phyloP scores from a whole-genome alignment of 805 yeast species.

The Lipomyces yamadae region DNA sequence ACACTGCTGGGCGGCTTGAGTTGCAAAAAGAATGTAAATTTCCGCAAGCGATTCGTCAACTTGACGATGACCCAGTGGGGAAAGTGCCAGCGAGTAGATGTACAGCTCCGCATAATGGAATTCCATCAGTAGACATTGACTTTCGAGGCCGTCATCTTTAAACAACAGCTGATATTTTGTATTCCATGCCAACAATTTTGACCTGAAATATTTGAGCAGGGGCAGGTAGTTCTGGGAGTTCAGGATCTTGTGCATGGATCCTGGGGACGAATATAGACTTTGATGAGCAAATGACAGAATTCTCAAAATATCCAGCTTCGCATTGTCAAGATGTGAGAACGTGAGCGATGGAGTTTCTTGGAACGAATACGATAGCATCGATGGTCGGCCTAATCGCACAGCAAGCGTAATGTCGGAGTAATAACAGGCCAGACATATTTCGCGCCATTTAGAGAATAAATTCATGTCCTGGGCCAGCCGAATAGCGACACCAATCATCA shows the following conservation, averaged over 20 bases:
- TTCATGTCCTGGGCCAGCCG: slow-evolving; percentile 87
- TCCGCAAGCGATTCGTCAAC: slow-evolving; percentile 63
- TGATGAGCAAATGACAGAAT: slow-evolving; percentile 84
- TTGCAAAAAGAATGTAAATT: slow-evolving; percentile 79
- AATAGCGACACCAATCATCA: slow-evolving; percentile 86
- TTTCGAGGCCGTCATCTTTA: slow-evolving; percentile 54
- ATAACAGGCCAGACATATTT: slow-evolving; percentile 82
- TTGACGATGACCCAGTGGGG: slow-evolving; percentile 49
- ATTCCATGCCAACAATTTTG: slow-evolving; percentile 80
- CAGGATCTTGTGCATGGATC: slow-evolving; percentile 45
- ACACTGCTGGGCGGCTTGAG: slow-evolving; percentile 80
- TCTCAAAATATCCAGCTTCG: slow-evolving; percentile 77
- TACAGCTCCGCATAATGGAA: slow-evolving; percentile 83
- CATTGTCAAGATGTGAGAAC: slow-evolving; percentile 69
- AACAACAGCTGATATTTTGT: slow-evolving; percentile 62
- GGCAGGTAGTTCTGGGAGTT: slow-evolving; percentile 57
- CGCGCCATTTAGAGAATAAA: slow-evolving; percentile 71
- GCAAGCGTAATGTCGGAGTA: slow-evolving; percentile 82
- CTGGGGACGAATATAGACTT: slow-evolving; percentile 65
- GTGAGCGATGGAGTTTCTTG: slow-evolving; percentile 59
- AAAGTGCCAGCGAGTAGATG: slow-evolving; percentile 79
- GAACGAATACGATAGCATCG: slow-evolving; percentile 72
- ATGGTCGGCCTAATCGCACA: slow-evolving; percentile 75
- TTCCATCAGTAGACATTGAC: slow-evolving; percentile 78
- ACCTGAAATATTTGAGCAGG: slow-evolving; percentile 71